Percentiles rank a stretch among this genome's conserved stretches.
Conservation (phyloP, 1,139 yeast genomes). For the Geotrichum histeridarum region DNA sequence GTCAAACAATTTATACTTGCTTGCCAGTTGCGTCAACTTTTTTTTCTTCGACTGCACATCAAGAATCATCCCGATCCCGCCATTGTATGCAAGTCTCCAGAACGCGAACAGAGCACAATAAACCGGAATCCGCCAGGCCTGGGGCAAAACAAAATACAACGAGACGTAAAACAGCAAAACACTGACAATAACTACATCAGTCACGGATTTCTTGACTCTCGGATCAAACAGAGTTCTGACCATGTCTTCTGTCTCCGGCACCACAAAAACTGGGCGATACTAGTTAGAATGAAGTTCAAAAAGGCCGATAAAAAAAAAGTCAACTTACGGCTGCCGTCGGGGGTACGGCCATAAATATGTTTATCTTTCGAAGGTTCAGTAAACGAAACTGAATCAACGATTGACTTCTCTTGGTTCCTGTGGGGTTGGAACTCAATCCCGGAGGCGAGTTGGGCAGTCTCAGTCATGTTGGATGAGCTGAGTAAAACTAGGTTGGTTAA, state of each 20-base stretch:
- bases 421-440: too few species aligned
- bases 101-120: conserved; percentile 56
- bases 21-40: conserved; percentile 54
- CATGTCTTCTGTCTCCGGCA: conserved; percentile 84
- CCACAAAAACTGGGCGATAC: conserved; percentile 44
- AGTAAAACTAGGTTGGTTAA: neutral
- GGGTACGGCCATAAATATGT: conserved; percentile 18
- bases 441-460: neutral
- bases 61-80: conserved; percentile 71
- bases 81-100: conserved; percentile 76
- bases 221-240: conserved; percentile 79
- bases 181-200: conserved; percentile 56
- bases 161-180: conserved; percentile 50
- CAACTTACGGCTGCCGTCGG: conserved; percentile 19
- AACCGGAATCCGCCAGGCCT: conserved; percentile 41
- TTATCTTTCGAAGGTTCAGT: neutral
- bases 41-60: conserved; percentile 62
- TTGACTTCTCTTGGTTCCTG: neutral
- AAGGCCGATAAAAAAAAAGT: neutral
- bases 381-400: too few species aligned
- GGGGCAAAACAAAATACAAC: conserved; percentile 42
- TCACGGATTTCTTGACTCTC: conserved; percentile 58
- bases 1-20: conserved; percentile 45
- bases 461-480: neutral
- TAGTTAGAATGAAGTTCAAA: neutral